Percentiles rank a stretch among this genome's conserved stretches.
phyloP scores from a whole-genome alignment of 306 rosid species.

The Begonia masoniana region DNA sequence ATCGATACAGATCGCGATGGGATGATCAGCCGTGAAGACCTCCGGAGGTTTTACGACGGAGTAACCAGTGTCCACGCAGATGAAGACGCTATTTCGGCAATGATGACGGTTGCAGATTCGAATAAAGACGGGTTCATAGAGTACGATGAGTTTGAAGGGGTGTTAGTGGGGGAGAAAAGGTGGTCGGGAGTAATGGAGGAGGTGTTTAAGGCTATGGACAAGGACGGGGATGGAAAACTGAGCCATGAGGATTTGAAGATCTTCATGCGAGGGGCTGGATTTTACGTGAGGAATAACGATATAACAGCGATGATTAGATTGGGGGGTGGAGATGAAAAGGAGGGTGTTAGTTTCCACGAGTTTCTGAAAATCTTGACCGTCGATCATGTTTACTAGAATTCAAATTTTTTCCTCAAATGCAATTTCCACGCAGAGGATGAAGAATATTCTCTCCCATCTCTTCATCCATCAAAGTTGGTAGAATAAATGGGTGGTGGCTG shows the following conservation, averaged over 20 bases:
- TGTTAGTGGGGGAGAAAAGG: slow-evolving; percentile 16
- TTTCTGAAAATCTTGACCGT: slow-evolving; percentile 56
- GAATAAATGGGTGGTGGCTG: too few relatives aligned
- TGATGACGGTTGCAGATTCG: slow-evolving; percentile 79
- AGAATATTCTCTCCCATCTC: too few relatives aligned
- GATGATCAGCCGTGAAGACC: slow-evolving; percentile 73
- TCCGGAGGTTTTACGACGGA: slow-evolving; percentile 45
- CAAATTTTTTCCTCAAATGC: too few relatives aligned
- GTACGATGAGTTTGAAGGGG: slow-evolving; percentile 84
- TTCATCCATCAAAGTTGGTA: too few relatives aligned
- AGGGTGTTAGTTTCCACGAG: slow-evolving; percentile 58
- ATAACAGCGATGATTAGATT: slow-evolving; percentile 53
- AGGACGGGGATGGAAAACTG: slow-evolving; percentile 78
- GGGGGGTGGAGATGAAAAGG: slow-evolving; percentile 44
- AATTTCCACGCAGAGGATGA: too few relatives aligned
- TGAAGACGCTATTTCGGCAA: slow-evolving; percentile 44
- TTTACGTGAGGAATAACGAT: slow-evolving; percentile 43
- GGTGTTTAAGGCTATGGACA: slow-evolving; percentile 74
- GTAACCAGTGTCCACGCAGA: slow-evolving; percentile 15
- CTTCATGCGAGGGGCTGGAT: slow-evolving; percentile 56
- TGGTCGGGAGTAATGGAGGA: slow-evolving; percentile 56
- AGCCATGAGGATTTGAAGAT: slow-evolving; percentile 58
- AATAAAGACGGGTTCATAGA: slow-evolving; percentile 69
- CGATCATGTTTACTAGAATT: slow-evolving; percentile 11
- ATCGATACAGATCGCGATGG: slow-evolving; percentile 78